Evolutionary conservation across 257 asterid genomes (phyloP).

Genomic region (Penstemon newberryi): DNA sequence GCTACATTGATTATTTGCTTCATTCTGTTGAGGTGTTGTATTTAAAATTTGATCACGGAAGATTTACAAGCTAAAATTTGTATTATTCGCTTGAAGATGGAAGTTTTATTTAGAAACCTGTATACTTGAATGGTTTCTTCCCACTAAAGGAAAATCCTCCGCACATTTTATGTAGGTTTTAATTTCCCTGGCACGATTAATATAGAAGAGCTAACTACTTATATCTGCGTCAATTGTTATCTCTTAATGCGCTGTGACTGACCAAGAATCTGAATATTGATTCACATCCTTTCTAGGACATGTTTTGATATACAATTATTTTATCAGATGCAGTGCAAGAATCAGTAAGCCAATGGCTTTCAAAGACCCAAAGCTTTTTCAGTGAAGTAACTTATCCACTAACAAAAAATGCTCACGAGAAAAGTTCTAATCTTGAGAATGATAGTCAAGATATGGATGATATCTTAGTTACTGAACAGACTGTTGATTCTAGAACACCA

Average conservation of each 20-base stretch:
- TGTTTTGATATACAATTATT: conserved; percentile 12
- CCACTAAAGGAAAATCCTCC: too few species aligned
- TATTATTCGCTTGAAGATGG: too few species aligned
- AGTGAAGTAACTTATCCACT: conserved; percentile 77
- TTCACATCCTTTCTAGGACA: neutral
- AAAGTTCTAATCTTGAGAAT: conserved; percentile 43
- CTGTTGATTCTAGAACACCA: conserved; percentile 63
- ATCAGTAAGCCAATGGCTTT: conserved; percentile 71
- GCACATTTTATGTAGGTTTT: too few species aligned
- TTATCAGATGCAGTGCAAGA: conserved; percentile 74
- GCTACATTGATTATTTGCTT: neutral
- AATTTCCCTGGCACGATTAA: too few species aligned
- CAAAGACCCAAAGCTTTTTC: conserved; percentile 79
- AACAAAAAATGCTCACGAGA: conserved; percentile 63
- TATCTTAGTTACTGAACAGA: conserved; percentile 65
- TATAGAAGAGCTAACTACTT: too few species aligned
- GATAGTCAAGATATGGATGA: conserved; percentile 57
- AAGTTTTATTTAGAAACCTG: too few species aligned
- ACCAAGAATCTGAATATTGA: too few species aligned
- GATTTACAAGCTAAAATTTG: too few species aligned
- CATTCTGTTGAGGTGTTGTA: neutral
- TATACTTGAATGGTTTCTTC: too few species aligned
- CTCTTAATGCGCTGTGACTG: too few species aligned
- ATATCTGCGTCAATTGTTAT: too few species aligned
- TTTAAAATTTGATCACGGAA: neutral